phyloP scores from a whole-genome alignment of 1,139 yeast species.

The Saccharomycopsis phalli region DNA sequence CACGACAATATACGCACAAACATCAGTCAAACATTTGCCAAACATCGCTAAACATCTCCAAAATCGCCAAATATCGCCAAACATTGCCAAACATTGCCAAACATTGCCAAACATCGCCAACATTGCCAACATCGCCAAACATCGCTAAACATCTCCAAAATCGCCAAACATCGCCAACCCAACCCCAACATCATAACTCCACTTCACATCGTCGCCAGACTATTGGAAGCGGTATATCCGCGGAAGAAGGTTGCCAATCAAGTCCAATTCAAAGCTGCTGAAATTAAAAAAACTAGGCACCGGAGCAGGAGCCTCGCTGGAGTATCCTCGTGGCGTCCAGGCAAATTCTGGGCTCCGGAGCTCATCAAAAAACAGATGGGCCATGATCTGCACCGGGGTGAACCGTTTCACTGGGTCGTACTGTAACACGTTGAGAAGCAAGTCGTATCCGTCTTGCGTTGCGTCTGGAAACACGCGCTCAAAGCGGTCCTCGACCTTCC shows the following conservation, averaged over 20 bases:
- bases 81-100: too few species aligned
- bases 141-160: background rate
- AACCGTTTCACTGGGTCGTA: constrained; percentile 66
- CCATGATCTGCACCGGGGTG: constrained; percentile 56
- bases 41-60: too few species aligned
- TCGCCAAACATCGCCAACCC: too few species aligned
- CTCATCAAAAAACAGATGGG: constrained; percentile 66
- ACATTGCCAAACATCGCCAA: too few species aligned
- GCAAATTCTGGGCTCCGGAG: constrained; percentile 49
- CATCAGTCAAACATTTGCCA: too few species aligned
- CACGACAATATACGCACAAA: too few species aligned
- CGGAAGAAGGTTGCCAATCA: constrained; percentile 26
- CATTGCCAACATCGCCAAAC: background rate
- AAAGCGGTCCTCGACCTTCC: constrained; percentile 52
- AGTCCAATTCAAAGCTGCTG: constrained; percentile 32
- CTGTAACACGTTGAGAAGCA: constrained; percentile 58
- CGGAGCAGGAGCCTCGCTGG: constrained; percentile 26
- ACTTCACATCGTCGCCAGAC: too few species aligned
- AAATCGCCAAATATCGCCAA: too few species aligned
- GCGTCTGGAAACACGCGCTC: constrained; percentile 62
- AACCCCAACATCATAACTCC: too few species aligned
- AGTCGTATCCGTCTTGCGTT: constrained; percentile 62
- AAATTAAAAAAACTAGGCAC: constrained; percentile 34
- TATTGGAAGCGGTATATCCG: constrained; percentile 14
- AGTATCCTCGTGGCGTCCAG: constrained; percentile 44